These are phyloP conservation scores for Trametes cubensis DNA, from an alignment of 768 basidiomycete genomes.

Conservation along the genomic window DNA sequence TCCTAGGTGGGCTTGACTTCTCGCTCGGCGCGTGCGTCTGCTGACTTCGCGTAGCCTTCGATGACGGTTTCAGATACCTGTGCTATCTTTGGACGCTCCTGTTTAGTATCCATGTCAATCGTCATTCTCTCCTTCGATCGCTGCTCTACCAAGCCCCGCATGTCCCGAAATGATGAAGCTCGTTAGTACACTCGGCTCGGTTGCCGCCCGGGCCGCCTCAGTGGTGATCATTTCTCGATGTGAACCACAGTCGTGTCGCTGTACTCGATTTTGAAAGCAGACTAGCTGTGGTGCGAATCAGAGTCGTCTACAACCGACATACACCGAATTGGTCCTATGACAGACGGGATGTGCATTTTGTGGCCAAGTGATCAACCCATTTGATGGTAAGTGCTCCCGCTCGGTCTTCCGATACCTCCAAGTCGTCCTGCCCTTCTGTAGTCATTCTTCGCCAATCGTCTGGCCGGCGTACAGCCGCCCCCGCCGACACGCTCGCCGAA, in stretches of 20 bases:
- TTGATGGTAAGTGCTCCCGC: background rate
- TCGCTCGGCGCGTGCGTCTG: background rate
- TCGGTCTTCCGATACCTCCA: background rate
- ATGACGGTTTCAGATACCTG: conserved; percentile 1
- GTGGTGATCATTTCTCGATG: too few species aligned
- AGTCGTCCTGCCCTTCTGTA: background rate
- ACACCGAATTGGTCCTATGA: background rate
- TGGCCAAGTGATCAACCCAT: background rate
- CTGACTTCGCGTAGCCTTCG: conserved; percentile 1
- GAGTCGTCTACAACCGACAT: background rate
- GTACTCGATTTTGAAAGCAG: background rate
- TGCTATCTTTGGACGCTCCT: background rate
- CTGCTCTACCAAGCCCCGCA: background rate
- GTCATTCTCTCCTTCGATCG: background rate
- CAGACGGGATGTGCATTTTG: background rate
- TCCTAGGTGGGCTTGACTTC: conserved; percentile 2
- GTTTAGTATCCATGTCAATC: background rate
- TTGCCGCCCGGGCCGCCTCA: too few species aligned
- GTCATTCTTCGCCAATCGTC: background rate
- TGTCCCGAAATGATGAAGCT: background rate
- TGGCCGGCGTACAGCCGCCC: conserved; percentile 23
- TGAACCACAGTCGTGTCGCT: too few species aligned
- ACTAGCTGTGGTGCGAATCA: background rate
- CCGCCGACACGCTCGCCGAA: background rate
- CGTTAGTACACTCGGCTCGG: too few species aligned